phyloP scores from a whole-genome alignment of 2,329 filamentous ascomycete species.

The Podosphaera xanthii region DNA sequence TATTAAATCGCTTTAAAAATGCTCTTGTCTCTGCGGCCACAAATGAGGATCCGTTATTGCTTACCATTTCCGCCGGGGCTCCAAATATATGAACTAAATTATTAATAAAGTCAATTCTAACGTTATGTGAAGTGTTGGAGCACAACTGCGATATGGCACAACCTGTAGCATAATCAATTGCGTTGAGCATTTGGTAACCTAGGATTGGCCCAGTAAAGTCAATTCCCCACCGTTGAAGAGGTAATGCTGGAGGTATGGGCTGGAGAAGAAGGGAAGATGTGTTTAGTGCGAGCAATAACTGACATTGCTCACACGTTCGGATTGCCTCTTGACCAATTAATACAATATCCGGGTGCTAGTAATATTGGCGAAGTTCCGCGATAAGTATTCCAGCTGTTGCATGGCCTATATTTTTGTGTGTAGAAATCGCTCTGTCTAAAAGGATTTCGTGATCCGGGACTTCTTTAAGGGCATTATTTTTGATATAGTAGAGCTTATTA shows the following conservation, averaged over 20 bases:
- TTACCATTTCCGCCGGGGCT: not conserved
- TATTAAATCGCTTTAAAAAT: not conserved
- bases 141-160: not conserved
- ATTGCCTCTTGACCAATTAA: not conserved
- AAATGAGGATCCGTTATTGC: not conserved
- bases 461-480: not conserved
- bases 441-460: not conserved
- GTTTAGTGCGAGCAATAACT: not conserved
- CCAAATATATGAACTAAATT: not conserved
- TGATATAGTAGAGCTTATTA: not conserved
- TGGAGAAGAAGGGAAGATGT: not conserved
- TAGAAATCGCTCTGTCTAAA: not conserved
- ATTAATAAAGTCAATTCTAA: not conserved
- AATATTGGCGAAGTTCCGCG: not conserved
- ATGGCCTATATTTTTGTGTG: not conserved
- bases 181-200: not conserved
- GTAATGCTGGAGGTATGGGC: not conserved
- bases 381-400: not conserved
- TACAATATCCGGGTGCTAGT: not conserved
- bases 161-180: not conserved
- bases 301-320: not conserved
- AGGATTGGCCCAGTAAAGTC: not conserved
- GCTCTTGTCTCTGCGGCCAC: not conserved
- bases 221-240: not conserved
- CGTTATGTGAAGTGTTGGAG: not conserved